phyloP scores from a whole-genome alignment of 768 basidiomycete species.

The Mycena rebaudengoi region DNA sequence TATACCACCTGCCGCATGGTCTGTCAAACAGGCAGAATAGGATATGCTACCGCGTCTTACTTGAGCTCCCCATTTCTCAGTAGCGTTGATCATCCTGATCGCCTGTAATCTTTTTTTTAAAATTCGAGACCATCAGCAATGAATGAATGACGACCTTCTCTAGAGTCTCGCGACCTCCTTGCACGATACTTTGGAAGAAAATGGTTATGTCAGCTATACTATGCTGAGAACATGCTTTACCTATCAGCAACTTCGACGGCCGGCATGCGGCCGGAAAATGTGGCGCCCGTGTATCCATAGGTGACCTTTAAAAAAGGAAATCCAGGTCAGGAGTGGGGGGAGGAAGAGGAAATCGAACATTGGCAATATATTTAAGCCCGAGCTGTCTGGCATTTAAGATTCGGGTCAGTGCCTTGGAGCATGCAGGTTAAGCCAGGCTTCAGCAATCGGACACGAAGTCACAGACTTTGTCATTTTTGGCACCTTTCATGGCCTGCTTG shows the following conservation, averaged over 20 bases:
- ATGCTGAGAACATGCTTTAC: slow-evolving; percentile 1
- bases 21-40: slow-evolving; percentile 8
- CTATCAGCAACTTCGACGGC: slow-evolving; percentile 96
- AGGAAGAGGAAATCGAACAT: slow-evolving; percentile 46
- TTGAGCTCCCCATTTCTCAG: slow-evolving; percentile 86
- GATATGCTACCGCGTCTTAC: slow-evolving; percentile 31
- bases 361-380: slow-evolving; percentile 92
- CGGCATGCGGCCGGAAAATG: slow-evolving; percentile 97
- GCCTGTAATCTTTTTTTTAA: slow-evolving; percentile 60
- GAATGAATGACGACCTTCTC: slow-evolving; percentile 71
- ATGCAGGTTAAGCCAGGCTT: not conserved
- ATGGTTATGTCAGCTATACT: not conserved
- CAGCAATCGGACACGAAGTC: not conserved
- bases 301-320: slow-evolving; percentile 52
- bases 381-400: slow-evolving; percentile 93
- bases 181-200: slow-evolving; percentile 71
- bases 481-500: slow-evolving; percentile 93
- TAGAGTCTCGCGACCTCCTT: slow-evolving; percentile 93
- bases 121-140: not conserved
- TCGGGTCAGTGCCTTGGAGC: slow-evolving; percentile 68
- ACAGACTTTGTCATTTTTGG: slow-evolving; percentile 75
- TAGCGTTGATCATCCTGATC: slow-evolving; percentile 78
- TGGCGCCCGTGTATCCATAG: slow-evolving; percentile 95
- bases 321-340: not conserved
- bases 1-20: slow-evolving; percentile 84